Evolutionary conservation across 495 filamentous ascomycete species (phyloP).

Genomic region (Beverwykella pulmonaria): DNA sequence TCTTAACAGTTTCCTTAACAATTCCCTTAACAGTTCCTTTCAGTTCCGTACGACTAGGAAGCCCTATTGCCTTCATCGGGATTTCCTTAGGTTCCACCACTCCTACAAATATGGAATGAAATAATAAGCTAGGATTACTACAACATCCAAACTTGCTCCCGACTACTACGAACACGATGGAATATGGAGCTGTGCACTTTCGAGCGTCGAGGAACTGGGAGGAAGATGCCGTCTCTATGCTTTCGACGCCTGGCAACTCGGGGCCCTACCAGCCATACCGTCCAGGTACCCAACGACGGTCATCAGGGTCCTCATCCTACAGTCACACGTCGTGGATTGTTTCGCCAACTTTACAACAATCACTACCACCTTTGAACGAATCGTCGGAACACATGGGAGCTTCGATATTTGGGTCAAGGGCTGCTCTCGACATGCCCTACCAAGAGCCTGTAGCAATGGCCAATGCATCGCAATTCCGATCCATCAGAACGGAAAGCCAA

Average conservation of each 20-base stretch:
- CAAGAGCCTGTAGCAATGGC: conserved; percentile 29
- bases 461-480: conserved; percentile 18
- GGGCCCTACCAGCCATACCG: conserved; percentile 25
- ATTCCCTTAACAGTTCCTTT: too few species aligned
- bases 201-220: conserved; percentile 1
- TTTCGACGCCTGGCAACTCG: conserved; percentile 8
- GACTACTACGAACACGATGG: background rate
- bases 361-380: conserved; percentile 1
- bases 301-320: conserved; percentile 1
- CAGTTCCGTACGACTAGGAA: background rate
- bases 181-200: conserved; percentile 23
- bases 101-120: background rate
- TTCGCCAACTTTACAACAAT: conserved; percentile 9
- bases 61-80: background rate
- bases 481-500: background rate
- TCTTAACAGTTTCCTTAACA: too few species aligned
- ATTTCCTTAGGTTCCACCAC: background rate
- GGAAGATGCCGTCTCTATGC: conserved; percentile 22
- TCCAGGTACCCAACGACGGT: conserved; percentile 3
- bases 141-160: background rate
- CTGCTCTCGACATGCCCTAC: conserved; percentile 22
- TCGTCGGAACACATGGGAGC: background rate
- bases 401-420: conserved; percentile 24
- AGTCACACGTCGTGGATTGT: background rate
- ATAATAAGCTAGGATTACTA: background rate